Base-by-base conservation (phyloP, 345 rosid species). In the Aethionema arabicum region DNA sequence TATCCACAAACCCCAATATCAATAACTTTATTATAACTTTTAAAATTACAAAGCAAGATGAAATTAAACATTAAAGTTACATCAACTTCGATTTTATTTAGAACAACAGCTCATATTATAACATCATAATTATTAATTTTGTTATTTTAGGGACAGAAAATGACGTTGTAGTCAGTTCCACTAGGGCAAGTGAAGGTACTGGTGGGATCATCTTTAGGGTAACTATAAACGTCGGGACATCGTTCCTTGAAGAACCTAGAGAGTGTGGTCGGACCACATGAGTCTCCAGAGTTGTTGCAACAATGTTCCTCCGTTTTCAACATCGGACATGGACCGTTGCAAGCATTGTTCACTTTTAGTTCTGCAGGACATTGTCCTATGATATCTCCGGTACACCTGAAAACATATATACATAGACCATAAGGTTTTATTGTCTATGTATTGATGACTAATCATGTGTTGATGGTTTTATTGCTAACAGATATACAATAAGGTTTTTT, bases 201-300 rank as follows among this genome's bases (percentile, higher is more conserved):
- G 37, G 75, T 66, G 8, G 54, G 62, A 37, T 76, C 82, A 66
- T 82, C 86, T 30, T 79, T 77, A 8, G 82, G 86, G n/a, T 77
- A 82, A 66, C 79, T 78, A 47, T 79, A 79, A n/a, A 74, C 82
- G 44, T 79, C 82, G 3, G 87, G 87, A 57, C 87, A 79, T 46
- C 79, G 74, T 0, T 72, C 62, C 61, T 82, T 76, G 52, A 82
- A 82, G 49, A 62, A 82, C 55, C 5, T 75, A 1, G 87, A 79
- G 21, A 61, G 68, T n/a, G 11, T 2, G 4, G 84, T 82, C 5
- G 82, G 82, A 4, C 75, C 68, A 54, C 82, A n/a, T n/a, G n/a
- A 83, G 5, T 29, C 63, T 2, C 79, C 80, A 4, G 74, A 68
- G 39, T 75, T 77, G 39, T 75, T 77, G 66, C 84, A 79, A 2